Conservation (phyloP, 2,329 filamentous ascomycete genomes). For the Sclerotinia minor region DNA sequence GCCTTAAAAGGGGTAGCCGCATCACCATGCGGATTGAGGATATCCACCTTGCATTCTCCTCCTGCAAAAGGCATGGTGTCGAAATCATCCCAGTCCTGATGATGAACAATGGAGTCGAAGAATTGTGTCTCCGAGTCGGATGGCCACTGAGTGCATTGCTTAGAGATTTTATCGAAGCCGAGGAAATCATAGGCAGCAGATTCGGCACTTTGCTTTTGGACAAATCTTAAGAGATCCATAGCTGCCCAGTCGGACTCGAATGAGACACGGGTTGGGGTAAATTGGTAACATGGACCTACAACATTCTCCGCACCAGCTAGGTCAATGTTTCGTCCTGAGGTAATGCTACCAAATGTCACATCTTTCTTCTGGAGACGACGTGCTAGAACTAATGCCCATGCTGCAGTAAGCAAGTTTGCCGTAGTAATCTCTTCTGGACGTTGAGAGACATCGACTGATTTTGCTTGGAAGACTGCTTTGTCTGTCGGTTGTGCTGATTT, state of each 20-base stretch:
- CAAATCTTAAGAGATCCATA: slow-evolving; percentile 40
- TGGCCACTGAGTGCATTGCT: slow-evolving; percentile 43
- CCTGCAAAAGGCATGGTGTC: slow-evolving; percentile 48
- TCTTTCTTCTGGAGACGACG: slow-evolving; percentile 30
- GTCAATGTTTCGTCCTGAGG: slow-evolving; percentile 46
- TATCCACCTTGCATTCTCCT: slow-evolving; percentile 38
- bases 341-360: slow-evolving; percentile 41
- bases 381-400: slow-evolving; percentile 48
- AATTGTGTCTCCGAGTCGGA: slow-evolving; percentile 30
- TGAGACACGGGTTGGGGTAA: slow-evolving; percentile 47
- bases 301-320: slow-evolving; percentile 44
- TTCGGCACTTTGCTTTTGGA: slow-evolving; percentile 42
- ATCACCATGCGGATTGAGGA: slow-evolving; percentile 45
- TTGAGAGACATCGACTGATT: slow-evolving; percentile 31
- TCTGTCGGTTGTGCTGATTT: slow-evolving; percentile 27
- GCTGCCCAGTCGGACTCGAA: slow-evolving; percentile 43
- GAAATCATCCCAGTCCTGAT: slow-evolving; percentile 44
- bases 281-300: slow-evolving; percentile 49
- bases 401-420: slow-evolving; percentile 47
- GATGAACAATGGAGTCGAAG: slow-evolving; percentile 45
- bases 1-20: slow-evolving; percentile 47
- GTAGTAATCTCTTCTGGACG: slow-evolving; percentile 44
- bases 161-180: slow-evolving; percentile 42
- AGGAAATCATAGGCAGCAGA: slow-evolving; percentile 43
- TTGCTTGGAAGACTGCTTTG: slow-evolving; percentile 42